phyloP scores from a whole-genome alignment of 352 stramenopile species.

The Globisporangium heterothallicum region DNA sequence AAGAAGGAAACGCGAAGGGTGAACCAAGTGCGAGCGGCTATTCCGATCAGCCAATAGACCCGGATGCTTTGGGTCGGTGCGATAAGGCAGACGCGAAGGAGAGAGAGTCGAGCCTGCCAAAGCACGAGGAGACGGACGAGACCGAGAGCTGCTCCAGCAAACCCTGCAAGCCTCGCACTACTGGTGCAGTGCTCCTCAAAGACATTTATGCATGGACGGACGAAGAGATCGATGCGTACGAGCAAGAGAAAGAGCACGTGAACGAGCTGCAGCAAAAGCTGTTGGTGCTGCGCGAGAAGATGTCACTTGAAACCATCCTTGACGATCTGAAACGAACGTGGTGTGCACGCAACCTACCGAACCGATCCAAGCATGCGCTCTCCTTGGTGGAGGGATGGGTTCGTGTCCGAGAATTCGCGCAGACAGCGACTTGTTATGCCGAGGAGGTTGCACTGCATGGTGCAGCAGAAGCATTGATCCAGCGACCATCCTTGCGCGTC shows the following conservation, averaged over 20 bases:
- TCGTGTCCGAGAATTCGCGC: conserved; percentile 16
- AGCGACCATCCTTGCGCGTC: conserved; percentile 27
- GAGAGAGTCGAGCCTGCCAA: too few species aligned
- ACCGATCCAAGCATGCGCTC: neutral
- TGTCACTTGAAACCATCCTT: conserved; percentile 15
- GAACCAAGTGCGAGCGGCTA: too few species aligned
- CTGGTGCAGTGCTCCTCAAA: conserved; percentile 14
- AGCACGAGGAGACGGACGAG: neutral
- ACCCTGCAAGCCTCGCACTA: neutral
- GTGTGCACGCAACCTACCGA: conserved; percentile 4
- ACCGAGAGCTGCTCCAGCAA: neutral
- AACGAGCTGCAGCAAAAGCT: conserved; percentile 35
- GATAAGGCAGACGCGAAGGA: too few species aligned
- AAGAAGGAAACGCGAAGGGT: too few species aligned
- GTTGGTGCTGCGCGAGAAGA: conserved; percentile 18
- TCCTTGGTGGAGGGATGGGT: conserved; percentile 2
- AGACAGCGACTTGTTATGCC: conserved; percentile 17
- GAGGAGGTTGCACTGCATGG: conserved; percentile 43
- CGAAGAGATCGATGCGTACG: conserved; percentile 36
- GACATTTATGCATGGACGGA: conserved; percentile 43
- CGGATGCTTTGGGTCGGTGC: too few species aligned
- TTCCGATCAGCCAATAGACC: too few species aligned
- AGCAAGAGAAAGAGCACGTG: conserved; percentile 37
- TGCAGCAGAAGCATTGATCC: conserved; percentile 37
- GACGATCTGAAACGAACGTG: conserved; percentile 1